Evolutionary conservation across 768 basidiomycete genomes (phyloP).

Genomic region (Ramaria rubella): DNA sequence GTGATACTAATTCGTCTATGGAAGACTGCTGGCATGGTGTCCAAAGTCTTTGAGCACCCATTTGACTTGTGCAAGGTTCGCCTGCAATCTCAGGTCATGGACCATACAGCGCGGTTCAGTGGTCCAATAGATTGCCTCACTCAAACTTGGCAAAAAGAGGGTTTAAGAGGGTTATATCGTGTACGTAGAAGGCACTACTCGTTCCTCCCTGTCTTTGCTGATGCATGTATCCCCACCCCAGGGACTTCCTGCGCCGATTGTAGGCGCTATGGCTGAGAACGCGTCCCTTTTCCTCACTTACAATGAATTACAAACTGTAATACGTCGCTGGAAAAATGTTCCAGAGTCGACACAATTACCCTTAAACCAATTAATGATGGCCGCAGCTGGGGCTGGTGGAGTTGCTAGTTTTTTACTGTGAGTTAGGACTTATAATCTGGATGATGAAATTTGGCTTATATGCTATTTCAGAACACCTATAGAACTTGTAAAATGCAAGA

Average conservation of each 20-base stretch:
- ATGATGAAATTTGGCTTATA: background rate
- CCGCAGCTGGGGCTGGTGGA: slow-evolving; percentile 84
- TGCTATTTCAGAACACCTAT: slow-evolving; percentile 66
- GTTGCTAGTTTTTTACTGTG: slow-evolving; percentile 84
- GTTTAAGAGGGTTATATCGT: slow-evolving; percentile 77
- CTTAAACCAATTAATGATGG: slow-evolving; percentile 64
- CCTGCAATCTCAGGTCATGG: slow-evolving; percentile 84
- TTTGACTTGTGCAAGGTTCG: slow-evolving; percentile 95
- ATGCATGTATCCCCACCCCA: slow-evolving; percentile 22
- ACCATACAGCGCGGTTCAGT: slow-evolving; percentile 60
- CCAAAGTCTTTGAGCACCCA: slow-evolving; percentile 89
- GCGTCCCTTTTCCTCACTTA: slow-evolving; percentile 85
- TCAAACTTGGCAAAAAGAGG: slow-evolving; percentile 77
- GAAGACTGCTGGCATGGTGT: slow-evolving; percentile 79
- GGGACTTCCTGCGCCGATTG: slow-evolving; percentile 88
- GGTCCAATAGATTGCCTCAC: slow-evolving; percentile 85
- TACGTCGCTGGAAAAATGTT: slow-evolving; percentile 39
- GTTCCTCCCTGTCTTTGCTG: background rate
- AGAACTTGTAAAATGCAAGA: slow-evolving; percentile 93
- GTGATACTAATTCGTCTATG: background rate
- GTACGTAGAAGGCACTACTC: slow-evolving; percentile 41
- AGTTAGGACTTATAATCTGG: slow-evolving; percentile 25
- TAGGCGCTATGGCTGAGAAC: slow-evolving; percentile 90
- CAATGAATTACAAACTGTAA: slow-evolving; percentile 59
- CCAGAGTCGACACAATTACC: slow-evolving; percentile 39